Percentiles rank a stretch among this genome's conserved stretches.
Conservation (phyloP, 1,284 basidiomycete genomes). For the Ustilago bromivora region DNA sequence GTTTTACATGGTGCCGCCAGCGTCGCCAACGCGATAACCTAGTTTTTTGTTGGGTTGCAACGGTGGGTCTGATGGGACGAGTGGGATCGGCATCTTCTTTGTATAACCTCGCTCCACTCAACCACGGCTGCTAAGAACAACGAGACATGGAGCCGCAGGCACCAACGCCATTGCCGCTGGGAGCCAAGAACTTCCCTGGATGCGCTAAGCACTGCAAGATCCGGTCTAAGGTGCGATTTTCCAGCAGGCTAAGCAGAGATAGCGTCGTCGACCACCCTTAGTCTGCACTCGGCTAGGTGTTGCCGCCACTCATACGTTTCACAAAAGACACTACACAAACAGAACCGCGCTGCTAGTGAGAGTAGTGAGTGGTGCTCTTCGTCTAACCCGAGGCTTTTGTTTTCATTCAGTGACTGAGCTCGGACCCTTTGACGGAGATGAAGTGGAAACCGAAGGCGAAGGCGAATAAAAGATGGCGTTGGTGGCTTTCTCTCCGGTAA, state of each 20-base stretch:
- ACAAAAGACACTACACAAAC: neutral
- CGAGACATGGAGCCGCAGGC: neutral
- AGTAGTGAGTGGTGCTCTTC: too few relatives aligned
- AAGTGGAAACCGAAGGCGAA: neutral
- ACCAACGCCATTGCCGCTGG: neutral
- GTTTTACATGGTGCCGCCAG: neutral
- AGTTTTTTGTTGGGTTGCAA: too few relatives aligned
- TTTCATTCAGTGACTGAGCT: neutral
- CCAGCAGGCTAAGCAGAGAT: neutral
- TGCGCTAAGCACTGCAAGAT: neutral
- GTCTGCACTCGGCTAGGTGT: neutral
- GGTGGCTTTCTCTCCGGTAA: neutral
- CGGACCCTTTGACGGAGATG: neutral
- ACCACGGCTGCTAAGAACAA: too few relatives aligned
- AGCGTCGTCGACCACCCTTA: neutral
- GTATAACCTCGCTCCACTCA: too few relatives aligned
- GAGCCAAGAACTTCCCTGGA: neutral
- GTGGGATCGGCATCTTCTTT: too few relatives aligned
- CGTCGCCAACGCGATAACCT: too few relatives aligned
- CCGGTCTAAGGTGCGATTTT: neutral
- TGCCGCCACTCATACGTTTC: neutral
- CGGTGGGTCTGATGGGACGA: too few relatives aligned
- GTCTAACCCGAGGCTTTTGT: too few relatives aligned
- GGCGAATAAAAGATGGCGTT: constrained; percentile 2
- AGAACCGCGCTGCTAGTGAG: neutral